phyloP scores from a whole-genome alignment of 345 rosid genomes.

The Crucihimalaya himalaica region DNA sequence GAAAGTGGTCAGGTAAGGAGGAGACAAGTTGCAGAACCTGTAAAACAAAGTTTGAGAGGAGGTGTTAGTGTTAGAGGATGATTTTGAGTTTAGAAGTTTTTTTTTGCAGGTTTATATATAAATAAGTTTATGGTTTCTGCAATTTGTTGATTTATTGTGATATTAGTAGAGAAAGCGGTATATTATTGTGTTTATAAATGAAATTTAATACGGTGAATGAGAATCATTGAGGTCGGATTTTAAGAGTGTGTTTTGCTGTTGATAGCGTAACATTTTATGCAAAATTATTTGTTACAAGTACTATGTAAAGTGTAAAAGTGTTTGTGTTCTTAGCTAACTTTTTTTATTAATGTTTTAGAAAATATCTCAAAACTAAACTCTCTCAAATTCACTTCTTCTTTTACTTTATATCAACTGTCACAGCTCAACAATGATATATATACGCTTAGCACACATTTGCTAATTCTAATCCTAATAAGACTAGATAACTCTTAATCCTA shows the following conservation, averaged over 20 bases:
- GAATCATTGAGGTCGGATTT: background rate
- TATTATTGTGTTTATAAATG: slow-evolving; percentile 7
- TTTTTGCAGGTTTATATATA: background rate
- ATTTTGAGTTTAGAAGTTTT: slow-evolving; percentile 1
- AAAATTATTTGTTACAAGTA: background rate
- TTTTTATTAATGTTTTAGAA: too few species aligned
- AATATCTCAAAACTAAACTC: too few species aligned
- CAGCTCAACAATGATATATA: too few species aligned
- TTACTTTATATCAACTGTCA: too few species aligned
- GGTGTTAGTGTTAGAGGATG: slow-evolving; percentile 36
- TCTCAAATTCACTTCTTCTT: too few species aligned
- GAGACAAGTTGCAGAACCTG: slow-evolving; percentile 14
- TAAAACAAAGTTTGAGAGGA: slow-evolving; percentile 27
- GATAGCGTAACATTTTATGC: background rate
- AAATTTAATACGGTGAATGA: background rate
- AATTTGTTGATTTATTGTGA: slow-evolving; percentile 10
- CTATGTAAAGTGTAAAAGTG: too few species aligned
- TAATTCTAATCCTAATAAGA: too few species aligned
- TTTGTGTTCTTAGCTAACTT: too few species aligned
- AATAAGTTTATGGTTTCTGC: background rate
- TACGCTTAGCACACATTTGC: too few species aligned
- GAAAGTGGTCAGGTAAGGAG: slow-evolving; percentile 30
- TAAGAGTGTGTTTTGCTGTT: background rate
- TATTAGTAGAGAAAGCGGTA: background rate
- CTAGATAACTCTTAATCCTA: too few species aligned